Percentiles rank a stretch among this genome's conserved stretches.
Evolutionary conservation across 345 rosid genomes (phyloP).

Genomic region (Populus alba): DNA sequence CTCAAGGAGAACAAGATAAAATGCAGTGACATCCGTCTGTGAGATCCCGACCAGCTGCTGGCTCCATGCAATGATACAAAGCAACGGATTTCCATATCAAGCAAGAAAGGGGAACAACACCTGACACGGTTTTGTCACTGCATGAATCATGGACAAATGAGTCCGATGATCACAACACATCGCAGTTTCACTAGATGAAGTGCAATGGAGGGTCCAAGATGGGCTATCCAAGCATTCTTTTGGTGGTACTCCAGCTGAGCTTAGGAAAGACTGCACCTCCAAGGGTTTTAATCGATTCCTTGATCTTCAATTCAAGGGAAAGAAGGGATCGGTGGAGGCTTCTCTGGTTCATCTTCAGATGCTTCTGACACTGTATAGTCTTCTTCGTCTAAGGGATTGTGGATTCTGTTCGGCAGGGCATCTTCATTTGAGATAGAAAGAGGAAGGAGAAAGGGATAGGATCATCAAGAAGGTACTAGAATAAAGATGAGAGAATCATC

Average conservation of each 20-base stretch:
- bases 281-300: slow-evolving; percentile 54
- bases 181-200: too few relatives aligned
- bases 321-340: slow-evolving; percentile 39
- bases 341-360: slow-evolving; percentile 60
- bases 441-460: slow-evolving; percentile 77
- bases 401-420: slow-evolving; percentile 74
- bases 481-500: too few relatives aligned
- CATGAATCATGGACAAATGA: too few relatives aligned
- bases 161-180: too few relatives aligned
- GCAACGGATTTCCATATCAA: slow-evolving; percentile 80
- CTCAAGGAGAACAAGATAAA: slow-evolving; percentile 53
- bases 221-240: slow-evolving; percentile 95
- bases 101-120: slow-evolving; percentile 37
- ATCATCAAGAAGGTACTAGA: too few relatives aligned
- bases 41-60: slow-evolving; percentile 62
- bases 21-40: slow-evolving; percentile 72
- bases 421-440: slow-evolving; percentile 53
- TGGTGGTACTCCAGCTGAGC: slow-evolving; percentile 89
- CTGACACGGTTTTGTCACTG: slow-evolving; percentile 38
- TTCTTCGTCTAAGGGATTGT: slow-evolving; percentile 57
- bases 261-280: slow-evolving; percentile 73
- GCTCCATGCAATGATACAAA: slow-evolving; percentile 34
- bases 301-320: slow-evolving; percentile 57
- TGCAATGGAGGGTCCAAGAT: slow-evolving; percentile 58
- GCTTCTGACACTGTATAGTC: slow-evolving; percentile 12